Conservation (phyloP, 1,284 basidiomycete species). For the Neolentinus lepideus region DNA sequence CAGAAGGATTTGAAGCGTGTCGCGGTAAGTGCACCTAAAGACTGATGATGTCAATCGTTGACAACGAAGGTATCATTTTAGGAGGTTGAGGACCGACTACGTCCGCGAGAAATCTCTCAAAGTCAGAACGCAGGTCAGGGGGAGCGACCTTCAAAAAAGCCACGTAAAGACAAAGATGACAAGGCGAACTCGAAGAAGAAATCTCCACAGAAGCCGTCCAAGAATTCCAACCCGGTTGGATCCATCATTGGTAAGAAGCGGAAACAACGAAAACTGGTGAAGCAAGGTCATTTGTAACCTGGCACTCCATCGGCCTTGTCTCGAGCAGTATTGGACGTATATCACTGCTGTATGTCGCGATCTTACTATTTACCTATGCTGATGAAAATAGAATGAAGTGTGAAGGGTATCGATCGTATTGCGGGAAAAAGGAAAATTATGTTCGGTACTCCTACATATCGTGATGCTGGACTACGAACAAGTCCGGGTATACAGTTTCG, state of each 20-base stretch:
- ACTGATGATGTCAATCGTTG: slow-evolving; percentile 3
- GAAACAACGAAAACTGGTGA: slow-evolving; percentile 19
- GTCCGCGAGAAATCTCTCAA: background rate
- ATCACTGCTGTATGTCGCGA: background rate
- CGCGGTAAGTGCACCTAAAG: slow-evolving; percentile 4
- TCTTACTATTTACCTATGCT: background rate
- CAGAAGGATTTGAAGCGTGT: slow-evolving; percentile 24
- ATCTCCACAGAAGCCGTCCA: background rate
- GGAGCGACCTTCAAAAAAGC: slow-evolving; percentile 14
- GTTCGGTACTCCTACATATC: background rate
- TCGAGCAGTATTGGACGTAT: no score
- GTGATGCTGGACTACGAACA: background rate
- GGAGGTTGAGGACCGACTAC: background rate
- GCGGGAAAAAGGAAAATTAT: background rate
- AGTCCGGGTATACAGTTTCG: background rate
- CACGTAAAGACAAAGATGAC: slow-evolving; percentile 12
- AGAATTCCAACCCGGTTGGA: slow-evolving; percentile 16
- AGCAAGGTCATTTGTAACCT: slow-evolving; percentile 7
- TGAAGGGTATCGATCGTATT: background rate
- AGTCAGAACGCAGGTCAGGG: background rate
- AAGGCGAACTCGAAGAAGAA: slow-evolving; percentile 7
- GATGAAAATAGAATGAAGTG: background rate
- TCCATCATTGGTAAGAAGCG: slow-evolving; percentile 28
- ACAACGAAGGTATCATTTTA: background rate
- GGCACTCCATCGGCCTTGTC: background rate